Base-by-base conservation (phyloP, 768 basidiomycete species). In the Suillus spraguei region DNA sequence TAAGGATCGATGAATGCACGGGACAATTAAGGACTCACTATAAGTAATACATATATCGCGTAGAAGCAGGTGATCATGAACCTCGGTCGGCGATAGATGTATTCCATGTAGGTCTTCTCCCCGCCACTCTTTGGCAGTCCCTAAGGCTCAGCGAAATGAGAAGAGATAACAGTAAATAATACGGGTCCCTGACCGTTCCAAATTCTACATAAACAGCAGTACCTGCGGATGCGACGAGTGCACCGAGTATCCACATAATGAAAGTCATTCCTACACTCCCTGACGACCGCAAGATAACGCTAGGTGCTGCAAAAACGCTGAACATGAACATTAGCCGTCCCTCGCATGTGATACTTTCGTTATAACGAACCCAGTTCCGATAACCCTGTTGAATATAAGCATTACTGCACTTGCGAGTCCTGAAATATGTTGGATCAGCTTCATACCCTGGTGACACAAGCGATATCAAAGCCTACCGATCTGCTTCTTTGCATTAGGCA, bases 81-180 rank as follows among this genome's bases (percentile, higher is more conserved):
- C 55, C 78, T 81, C 7, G 90, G 90, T 4, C 79, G 79, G 53
- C 83, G 78, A 72, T 84, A 91, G n/a, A 90, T 82, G 70, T 81
- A 90, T 65, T 90, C 88, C 42, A 92, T 74, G 67, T 91, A 92
- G 59, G 86, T 89, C 76, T 91, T 91, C 77, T 91, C 90, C 2
- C 87, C 90, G 1, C 90, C 90, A 61, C 81, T 91, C 3, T 85
- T 78, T 2, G 90, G 90, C 3, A 92, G 78, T 22, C 85, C 88
- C 87, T 90, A 32, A 3, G 41, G 56, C 8, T 22, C 0, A n/a
- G 35, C 2, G 7, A 62, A 2, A 33, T 22, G 9, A 47, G 61
- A 47, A 41, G 20, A 4, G 22, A 36, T 24, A 35, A 13, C 8
- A 36, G 41, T n/a, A 10, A 9, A 38, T 17, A 17, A 7, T 2